These are phyloP conservation scores for Sporothrix pseudoabietina DNA, from an alignment of 2,329 filamentous ascomycete genomes.

Conservation along the genomic window DNA sequence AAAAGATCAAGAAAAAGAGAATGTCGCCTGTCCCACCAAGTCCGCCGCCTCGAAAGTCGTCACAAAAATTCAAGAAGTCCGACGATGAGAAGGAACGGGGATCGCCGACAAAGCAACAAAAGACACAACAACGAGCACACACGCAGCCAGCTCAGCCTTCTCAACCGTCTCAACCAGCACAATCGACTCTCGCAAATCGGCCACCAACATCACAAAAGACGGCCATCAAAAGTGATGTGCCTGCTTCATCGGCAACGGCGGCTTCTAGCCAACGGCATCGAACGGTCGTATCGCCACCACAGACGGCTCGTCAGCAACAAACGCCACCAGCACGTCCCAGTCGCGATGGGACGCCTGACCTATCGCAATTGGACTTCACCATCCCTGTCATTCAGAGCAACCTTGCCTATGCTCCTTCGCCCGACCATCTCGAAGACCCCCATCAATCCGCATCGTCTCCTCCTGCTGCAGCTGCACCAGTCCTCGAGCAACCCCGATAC, in stretches of 20 bases:
- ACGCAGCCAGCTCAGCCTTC: constrained; percentile 34
- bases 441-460: constrained; percentile 33
- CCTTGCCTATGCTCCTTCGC: constrained; percentile 53
- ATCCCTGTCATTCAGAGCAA: constrained; percentile 65
- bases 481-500: constrained; percentile 35
- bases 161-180: constrained; percentile 32
- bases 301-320: constrained; percentile 36
- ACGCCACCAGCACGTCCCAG: constrained; percentile 64
- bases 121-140: constrained; percentile 35
- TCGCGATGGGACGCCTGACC: constrained; percentile 65
- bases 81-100: constrained; percentile 42
- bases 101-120: constrained; percentile 46
- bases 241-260: constrained; percentile 35
- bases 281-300: constrained; percentile 37
- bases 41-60: constrained; percentile 64
- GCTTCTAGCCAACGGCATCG: constrained; percentile 34
- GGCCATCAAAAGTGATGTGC: constrained; percentile 19
- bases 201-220: constrained; percentile 32
- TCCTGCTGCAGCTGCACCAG: constrained; percentile 17
- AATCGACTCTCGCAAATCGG: constrained; percentile 32
- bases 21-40: constrained; percentile 58
- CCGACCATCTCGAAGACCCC: constrained; percentile 51
- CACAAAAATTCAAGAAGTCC: constrained; percentile 54
- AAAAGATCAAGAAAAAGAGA: constrained; percentile 49
- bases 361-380: constrained; percentile 57